Base-by-base conservation (phyloP, 2,329 filamentous ascomycete genomes). In the Cryphonectria naterciae region DNA sequence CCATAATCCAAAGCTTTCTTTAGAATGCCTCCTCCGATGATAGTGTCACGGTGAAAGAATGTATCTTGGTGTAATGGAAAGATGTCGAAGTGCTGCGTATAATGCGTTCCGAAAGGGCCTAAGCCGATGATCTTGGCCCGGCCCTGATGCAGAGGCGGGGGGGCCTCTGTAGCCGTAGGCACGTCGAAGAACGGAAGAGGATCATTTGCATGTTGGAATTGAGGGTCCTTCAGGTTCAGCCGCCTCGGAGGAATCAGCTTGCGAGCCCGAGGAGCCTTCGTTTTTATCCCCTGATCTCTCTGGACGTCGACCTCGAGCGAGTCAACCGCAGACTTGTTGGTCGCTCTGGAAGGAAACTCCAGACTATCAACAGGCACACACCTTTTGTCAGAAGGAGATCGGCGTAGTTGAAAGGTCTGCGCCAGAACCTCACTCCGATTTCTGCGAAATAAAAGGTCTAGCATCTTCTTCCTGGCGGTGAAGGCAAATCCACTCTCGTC, bases 41-140 rank as follows among this genome's bases (percentile, higher is more conserved):
- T 77, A 0, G 88, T 91, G 67, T 82, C 85, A 72, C 86, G 83
- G 68, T 91, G 88, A 68, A 91, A 91, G 77, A 85, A 91, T 0
- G 87, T 83, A 3, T 85, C 85, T 8, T 78, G 75, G 54, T 86
- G 84, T 41, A 91, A 79, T 25, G 89, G 88, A 68, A 90, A 89
- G 5, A 88, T 78, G 62, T 91, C 88, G 73, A 92, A 92, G 75
- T 91, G 85, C 46, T 86, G 84, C 0, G 88, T 87, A 76, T 91
- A 91, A 35, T 84, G 83, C 1, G 87, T 88, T 1, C 89, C 89
- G 76, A 88, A 90, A 0, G 88, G 87, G 0, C 86, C 88, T 10
- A 92, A 79, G 0, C 88, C 88, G 15, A 77, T 74, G n/a, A 91
- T 76, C 72, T 84, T 87, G 60, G 77, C 75, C 6, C 73, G 71